Base-by-base conservation (phyloP, 768 basidiomycete species). In the Lentinus brumalis region DNA sequence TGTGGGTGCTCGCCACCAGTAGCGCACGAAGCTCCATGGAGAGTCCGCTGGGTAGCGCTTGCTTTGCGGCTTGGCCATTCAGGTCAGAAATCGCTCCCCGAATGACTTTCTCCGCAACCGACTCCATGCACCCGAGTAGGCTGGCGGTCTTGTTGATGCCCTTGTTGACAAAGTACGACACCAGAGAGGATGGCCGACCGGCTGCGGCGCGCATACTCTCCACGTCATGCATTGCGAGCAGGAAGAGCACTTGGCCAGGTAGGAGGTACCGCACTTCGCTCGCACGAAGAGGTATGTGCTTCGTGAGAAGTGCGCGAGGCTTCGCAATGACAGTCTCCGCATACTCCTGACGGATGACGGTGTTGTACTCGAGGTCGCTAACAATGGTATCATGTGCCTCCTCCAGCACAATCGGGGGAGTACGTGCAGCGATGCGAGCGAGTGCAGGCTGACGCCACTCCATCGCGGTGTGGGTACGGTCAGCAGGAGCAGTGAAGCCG, bases 361-460 rank as follows among this genome's bases (percentile, higher is more conserved):
- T 89, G 70, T 94, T 96, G 70, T 96, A 97, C 73, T 96, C 95
- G 26, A 98, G 80, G 62, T 95, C 94, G 66, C 91, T 93, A 16
- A 88, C 87, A 44, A 92, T 84, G 16, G 87, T 88, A 69, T 96
- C 95, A 55, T 86, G 85, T 0, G 91, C 84, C 60, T 85, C 86
- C 71, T 97, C 96, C 31, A 89, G 75, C 10, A 98, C 87, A 66
- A 96, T 81, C 3, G 86, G 78, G 0, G 96, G 96, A 0, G 96
- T 95, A 74, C 94, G 94, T 16, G 80, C 74, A 12, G 96, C 93
- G 62, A 97, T 94, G 8, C 87, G 84, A 32, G 82, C 79, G 16
- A 97, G 78, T 1, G 91, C 89, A 32, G 90, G 87, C 46, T 81
- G 78, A 51, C 92, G 82, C 89, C 93, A 93, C 46, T 87, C 85